phyloP scores from a whole-genome alignment of 768 basidiomycete species.

The Lactarius quietus region DNA sequence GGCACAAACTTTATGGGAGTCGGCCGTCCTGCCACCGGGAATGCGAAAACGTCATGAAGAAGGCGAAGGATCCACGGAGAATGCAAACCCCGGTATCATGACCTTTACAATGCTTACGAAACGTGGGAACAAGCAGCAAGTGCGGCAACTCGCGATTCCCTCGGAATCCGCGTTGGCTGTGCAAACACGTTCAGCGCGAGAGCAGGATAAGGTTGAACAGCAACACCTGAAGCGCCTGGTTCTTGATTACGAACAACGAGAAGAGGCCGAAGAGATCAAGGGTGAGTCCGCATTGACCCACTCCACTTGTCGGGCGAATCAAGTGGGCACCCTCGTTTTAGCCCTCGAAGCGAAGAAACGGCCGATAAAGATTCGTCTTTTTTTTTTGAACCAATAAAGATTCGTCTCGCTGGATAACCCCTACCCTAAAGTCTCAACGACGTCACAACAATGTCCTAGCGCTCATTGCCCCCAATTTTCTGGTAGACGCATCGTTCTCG shows the following conservation, averaged over 20 bases:
- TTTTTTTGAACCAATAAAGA: constrained; percentile 70
- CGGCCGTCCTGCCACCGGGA: constrained; percentile 67
- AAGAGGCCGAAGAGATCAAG: constrained; percentile 80
- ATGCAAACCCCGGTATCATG: constrained; percentile 53
- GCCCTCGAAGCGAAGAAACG: constrained; percentile 70
- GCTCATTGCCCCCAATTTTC: constrained; percentile 10
- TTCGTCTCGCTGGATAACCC: constrained; percentile 66
- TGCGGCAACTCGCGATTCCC: constrained; percentile 88
- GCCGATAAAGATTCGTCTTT: too few species aligned
- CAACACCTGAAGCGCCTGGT: constrained; percentile 96
- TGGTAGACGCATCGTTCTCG: constrained; percentile 17
- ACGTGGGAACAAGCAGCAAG: constrained; percentile 90
- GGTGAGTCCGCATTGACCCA: constrained; percentile 38
- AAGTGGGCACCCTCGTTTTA: constrained; percentile 29
- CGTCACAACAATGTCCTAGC: constrained; percentile 16
- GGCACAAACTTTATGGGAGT: constrained; percentile 84
- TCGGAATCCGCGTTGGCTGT: constrained; percentile 83
- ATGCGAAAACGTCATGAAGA: constrained; percentile 65
- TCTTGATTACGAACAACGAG: constrained; percentile 84
- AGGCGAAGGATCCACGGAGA: constrained; percentile 48
- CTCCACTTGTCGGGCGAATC: neutral
- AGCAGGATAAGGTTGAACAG: constrained; percentile 94
- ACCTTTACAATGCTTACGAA: constrained; percentile 91
- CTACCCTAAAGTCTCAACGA: neutral
- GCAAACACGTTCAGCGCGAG: constrained; percentile 86